phyloP scores from a whole-genome alignment of 163 green algal species.

The Trebouxia gelatinosa region DNA sequence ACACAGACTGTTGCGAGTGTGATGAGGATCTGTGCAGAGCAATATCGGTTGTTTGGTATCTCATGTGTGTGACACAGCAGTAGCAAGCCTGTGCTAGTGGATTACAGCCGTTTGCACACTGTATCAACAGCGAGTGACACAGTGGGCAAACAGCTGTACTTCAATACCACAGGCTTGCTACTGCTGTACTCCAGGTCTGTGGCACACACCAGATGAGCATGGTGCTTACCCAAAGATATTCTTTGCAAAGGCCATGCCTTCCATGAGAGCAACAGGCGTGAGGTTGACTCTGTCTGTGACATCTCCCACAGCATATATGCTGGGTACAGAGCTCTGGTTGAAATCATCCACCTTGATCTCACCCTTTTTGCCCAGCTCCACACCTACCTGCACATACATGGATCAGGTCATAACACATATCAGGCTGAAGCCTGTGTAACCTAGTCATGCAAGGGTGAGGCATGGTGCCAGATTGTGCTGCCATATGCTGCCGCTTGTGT shows the following conservation, averaged over 20 bases:
- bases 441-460: too few species aligned
- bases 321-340: constrained; percentile 61
- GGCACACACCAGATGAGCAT: not conserved
- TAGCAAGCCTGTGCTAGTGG: too few species aligned
- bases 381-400: constrained; percentile 58
- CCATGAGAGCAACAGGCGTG: constrained; percentile 90
- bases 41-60: too few species aligned
- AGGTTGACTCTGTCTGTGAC: constrained; percentile 80
- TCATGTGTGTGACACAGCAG: too few species aligned
- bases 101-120: too few species aligned
- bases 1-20: too few species aligned
- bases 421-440: too few species aligned
- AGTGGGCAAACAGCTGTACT: not conserved
- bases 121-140: not conserved
- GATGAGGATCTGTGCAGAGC: too few species aligned
- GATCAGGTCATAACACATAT: not conserved
- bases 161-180: too few species aligned
- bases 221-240: constrained; percentile 32
- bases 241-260: constrained; percentile 54
- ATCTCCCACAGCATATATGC: constrained; percentile 87
- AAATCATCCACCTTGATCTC: constrained; percentile 74
- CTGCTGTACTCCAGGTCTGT: not conserved
- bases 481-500: too few species aligned
- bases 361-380: constrained; percentile 56
- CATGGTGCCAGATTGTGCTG: too few species aligned